Base-by-base conservation (phyloP, 225 moss, liverwort and hornwort genomes). In the Antitrichia curtipendula region DNA sequence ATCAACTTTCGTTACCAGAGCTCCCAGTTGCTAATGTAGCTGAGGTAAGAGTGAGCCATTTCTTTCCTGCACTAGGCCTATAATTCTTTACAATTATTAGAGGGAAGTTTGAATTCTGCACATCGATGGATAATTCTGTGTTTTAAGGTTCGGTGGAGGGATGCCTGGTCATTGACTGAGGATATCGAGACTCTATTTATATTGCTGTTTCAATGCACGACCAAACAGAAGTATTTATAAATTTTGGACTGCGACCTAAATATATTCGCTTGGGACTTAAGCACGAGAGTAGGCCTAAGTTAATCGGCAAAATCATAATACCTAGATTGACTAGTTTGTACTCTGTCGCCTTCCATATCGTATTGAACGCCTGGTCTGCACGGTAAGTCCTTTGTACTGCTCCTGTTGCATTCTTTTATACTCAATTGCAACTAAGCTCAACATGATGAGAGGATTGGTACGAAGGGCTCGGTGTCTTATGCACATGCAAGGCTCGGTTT, bases 1-100 rank as follows among this genome's bases (percentile, higher is more conserved):
- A 97, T 89, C 85, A 87, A 20, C 65, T 87, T n/a, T 88, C 90
- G 28, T 90, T 95, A 58, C 82, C 91, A 28, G 90, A 94, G 34
- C 91, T 96, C 47, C 90, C 95, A 32, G 86, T 90, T 74, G 47
- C 89, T 73, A 89, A 94, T 36, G 84, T 97, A 25, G 81, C 82
- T 34, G 85, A 93, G 87, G 93, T 93, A 74, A 75, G 61, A 75
- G 25, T 32, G n/a, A 66, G 38, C 38, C 58, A 19, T 53, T 76
- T 72, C n/a, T 70, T 63, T 13, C 47, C 29, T 73, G 62, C 53
- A 27, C 40, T 61, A 43, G 66, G 56, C 25, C 41, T 60, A 12
- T 6, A 74, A n/a, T 66, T 75, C 75, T 57, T 81, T 68, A 62
- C 22, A 79, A 54, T 60, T 41, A 40, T 38, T 25, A 16, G 47